Base-by-base conservation (phyloP, 352 stramenopile species). In the Globisporangium yorkense region DNA sequence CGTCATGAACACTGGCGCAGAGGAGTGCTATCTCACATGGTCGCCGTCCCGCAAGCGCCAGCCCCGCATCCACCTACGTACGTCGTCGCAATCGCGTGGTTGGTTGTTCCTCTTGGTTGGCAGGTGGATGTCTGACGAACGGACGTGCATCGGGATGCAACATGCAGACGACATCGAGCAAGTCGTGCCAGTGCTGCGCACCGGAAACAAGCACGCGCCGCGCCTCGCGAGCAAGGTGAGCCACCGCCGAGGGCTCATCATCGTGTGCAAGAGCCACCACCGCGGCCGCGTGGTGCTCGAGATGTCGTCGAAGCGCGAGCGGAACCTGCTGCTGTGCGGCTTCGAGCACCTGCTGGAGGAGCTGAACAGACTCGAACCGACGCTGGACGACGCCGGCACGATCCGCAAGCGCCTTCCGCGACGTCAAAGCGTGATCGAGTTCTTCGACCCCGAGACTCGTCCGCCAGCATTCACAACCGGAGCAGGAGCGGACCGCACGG, bases 1-100 rank as follows among this genome's bases (percentile, higher is more conserved):
- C 31, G 78, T 87, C 8, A 54, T 80, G 31, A 69, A 84, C 39
- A 3, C 61, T 8, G 56, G 74, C 6, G 55, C 62, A 12, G 68
- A 79, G 9, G 77, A 87, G 53, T 88, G 73, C 54, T 88, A 87
- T 47, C 66, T 92, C 18, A 89, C 77, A 46, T 92, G 82, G 82
- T 75, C 67, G 12, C 82, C 82, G 27, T 92, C 82, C 15, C 68
- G 79, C 47, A 92, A 92, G 66, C 79, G 75, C 24, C 66, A 79
- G 16, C 75, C 82, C 2, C 67, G 75, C 1, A 83, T 88, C 39
- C 59, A 85, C 46, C 47, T 89, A 13, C 68, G 82, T 92, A 66
- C 29, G 77, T 79, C 7, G 37, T 5, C 12, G 37, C 37, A 6
- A 46, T 10, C 33, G 9, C 33, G 5, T 37, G 33, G 33, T 37